phyloP scores from a whole-genome alignment of 2,329 filamentous ascomycete genomes.

The Botrytis fabae region DNA sequence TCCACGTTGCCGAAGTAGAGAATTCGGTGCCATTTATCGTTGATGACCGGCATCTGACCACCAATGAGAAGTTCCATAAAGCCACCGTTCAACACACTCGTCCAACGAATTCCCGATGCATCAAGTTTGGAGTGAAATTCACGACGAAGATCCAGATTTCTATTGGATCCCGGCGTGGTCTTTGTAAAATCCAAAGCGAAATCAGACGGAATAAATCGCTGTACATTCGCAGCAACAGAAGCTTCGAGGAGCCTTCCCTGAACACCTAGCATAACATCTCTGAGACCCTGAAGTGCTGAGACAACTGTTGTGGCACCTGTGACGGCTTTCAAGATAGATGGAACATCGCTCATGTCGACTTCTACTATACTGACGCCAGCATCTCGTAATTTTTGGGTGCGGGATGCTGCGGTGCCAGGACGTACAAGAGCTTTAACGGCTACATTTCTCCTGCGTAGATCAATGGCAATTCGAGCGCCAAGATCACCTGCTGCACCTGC shows the following conservation, averaged over 20 bases:
- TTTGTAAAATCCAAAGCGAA: slow-evolving; percentile 41
- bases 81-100: slow-evolving; percentile 23
- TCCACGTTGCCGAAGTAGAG: slow-evolving; percentile 24
- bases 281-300: slow-evolving; percentile 23
- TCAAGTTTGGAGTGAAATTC: slow-evolving; percentile 25
- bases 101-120: slow-evolving; percentile 25
- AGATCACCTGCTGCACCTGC: slow-evolving; percentile 26
- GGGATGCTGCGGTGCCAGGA: slow-evolving; percentile 24
- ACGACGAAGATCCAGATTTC: slow-evolving; percentile 24
- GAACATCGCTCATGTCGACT: slow-evolving; percentile 22
- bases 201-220: slow-evolving; percentile 60
- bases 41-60: slow-evolving; percentile 22
- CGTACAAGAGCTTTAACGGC: slow-evolving; percentile 25
- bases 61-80: slow-evolving; percentile 24
- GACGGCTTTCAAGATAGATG: slow-evolving; percentile 17
- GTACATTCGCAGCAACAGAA: slow-evolving; percentile 56
- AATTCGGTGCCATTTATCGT: slow-evolving; percentile 24
- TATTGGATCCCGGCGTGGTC: slow-evolving; percentile 19
- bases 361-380: slow-evolving; percentile 22
- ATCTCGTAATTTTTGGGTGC: slow-evolving; percentile 21
- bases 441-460: slow-evolving; percentile 24
- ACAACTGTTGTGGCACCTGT: slow-evolving; percentile 23
- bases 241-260: slow-evolving; percentile 48
- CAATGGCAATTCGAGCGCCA: slow-evolving; percentile 23
- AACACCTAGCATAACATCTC: slow-evolving; percentile 22